Evolutionary conservation across 2,329 filamentous ascomycete genomes (phyloP).

Genomic region (Chalaropsis ovoidea): DNA sequence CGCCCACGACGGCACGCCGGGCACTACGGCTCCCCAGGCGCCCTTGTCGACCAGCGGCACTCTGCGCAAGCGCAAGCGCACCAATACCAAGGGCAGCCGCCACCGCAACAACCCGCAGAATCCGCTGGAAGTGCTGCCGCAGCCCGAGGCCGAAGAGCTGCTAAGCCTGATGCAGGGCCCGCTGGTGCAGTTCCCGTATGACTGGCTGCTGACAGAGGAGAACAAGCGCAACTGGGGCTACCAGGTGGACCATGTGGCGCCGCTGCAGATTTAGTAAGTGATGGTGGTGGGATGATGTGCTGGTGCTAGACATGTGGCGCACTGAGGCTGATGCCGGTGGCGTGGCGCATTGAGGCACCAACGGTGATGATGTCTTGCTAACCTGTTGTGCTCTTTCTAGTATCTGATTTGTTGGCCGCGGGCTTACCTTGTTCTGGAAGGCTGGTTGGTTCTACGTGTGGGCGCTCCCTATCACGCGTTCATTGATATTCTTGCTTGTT

Average conservation of each 20-base stretch:
- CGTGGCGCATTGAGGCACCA: neutral
- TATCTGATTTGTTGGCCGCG: neutral
- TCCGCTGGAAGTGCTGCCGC: constrained; percentile 64
- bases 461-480: neutral
- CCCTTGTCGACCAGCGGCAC: constrained; percentile 34
- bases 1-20: neutral
- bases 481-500: neutral
- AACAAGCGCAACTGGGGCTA: constrained; percentile 93
- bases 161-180: constrained; percentile 76
- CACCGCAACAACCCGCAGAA: constrained; percentile 43
- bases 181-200: constrained; percentile 85
- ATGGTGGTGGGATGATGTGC: neutral
- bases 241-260: constrained; percentile 89
- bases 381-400: neutral
- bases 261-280: constrained; percentile 88
- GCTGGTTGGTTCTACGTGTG: neutral
- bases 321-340: no score
- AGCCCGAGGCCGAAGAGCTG: constrained; percentile 69
- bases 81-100: constrained; percentile 58
- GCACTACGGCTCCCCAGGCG: constrained; percentile 6
- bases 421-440: neutral
- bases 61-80: constrained; percentile 53
- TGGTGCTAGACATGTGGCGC: no score
- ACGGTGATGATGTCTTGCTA: neutral
- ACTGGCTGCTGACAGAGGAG: constrained; percentile 89